Evolutionary conservation across 2,329 filamentous ascomycete genomes (phyloP).

Genomic region (Scopulariopsis brevicaulis): DNA sequence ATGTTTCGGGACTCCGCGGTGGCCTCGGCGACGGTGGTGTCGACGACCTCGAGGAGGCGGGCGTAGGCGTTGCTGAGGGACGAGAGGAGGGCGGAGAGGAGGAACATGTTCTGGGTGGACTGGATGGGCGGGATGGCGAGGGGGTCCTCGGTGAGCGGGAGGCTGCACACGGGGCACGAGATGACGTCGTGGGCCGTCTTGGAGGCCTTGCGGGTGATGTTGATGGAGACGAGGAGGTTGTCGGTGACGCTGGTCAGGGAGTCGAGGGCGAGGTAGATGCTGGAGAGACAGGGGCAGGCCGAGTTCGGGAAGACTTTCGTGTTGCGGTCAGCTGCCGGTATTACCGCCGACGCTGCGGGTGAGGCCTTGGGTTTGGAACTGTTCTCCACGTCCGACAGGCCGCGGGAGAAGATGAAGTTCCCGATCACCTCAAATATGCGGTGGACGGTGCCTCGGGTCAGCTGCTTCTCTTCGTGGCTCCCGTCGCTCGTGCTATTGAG

Average conservation of each 20-base stretch:
- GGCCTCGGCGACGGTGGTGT: constrained; percentile 35
- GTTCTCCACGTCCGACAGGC: not conserved
- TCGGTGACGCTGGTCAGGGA: constrained; percentile 33
- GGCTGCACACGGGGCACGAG: constrained; percentile 37
- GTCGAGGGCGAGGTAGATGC: constrained; percentile 37
- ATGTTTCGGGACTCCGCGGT: constrained; percentile 27
- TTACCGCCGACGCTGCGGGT: not conserved
- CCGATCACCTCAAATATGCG: not conserved
- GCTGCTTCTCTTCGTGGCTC: not conserved
- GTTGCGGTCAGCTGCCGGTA: not conserved
- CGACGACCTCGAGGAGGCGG: constrained; percentile 40
- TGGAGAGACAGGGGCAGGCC: constrained; percentile 34
- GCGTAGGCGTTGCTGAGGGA: constrained; percentile 47
- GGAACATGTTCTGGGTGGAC: constrained; percentile 46
- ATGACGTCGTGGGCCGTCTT: constrained; percentile 38
- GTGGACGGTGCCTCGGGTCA: not conserved
- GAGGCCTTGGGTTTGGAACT: not conserved
- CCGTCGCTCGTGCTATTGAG: not conserved
- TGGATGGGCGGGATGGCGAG: constrained; percentile 28
- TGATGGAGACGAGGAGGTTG: constrained; percentile 33
- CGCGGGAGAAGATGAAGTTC: not conserved
- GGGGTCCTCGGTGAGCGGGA: constrained; percentile 19
- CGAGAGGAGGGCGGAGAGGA: constrained; percentile 44
- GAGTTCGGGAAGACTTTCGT: not conserved
- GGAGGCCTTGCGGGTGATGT: constrained; percentile 33